These are phyloP conservation scores for Amorphotheca resinae DNA, from an alignment of 495 filamentous ascomycete species.

Conservation along the genomic window DNA sequence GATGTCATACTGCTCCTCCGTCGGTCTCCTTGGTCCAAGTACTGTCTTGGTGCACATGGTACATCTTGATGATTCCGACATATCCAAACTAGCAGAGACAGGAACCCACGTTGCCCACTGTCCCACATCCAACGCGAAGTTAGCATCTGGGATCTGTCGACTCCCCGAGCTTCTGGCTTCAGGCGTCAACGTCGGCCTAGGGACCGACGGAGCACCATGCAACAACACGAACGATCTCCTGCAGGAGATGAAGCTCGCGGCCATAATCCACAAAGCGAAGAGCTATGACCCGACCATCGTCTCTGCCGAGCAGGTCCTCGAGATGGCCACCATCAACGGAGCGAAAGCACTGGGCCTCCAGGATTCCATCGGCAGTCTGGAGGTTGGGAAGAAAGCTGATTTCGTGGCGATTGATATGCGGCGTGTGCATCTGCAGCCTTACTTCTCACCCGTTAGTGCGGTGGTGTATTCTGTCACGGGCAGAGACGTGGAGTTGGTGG, in stretches of 20 bases:
- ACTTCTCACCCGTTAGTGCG: constrained; percentile 31
- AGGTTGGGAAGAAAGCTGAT: constrained; percentile 42
- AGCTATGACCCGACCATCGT: constrained; percentile 33
- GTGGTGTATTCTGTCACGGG: constrained; percentile 37
- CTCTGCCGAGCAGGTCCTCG: constrained; percentile 35
- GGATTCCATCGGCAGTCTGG: constrained; percentile 35
- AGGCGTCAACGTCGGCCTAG: constrained; percentile 32
- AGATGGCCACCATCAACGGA: constrained; percentile 38
- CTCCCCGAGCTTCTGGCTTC: constrained; percentile 27
- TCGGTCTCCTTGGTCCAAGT: constrained; percentile 27
- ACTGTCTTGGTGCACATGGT: constrained; percentile 36
- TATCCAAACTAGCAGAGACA: constrained; percentile 26
- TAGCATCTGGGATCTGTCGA: constrained; percentile 36
- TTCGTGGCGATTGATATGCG: constrained; percentile 30
- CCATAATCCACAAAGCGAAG: constrained; percentile 37
- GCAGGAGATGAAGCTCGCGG: constrained; percentile 40
- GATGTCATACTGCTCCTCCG: constrained; percentile 31
- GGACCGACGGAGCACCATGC: constrained; percentile 39
- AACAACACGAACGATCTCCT: constrained; percentile 38
- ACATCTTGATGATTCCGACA: constrained; percentile 34
- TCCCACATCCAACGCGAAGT: constrained; percentile 38
- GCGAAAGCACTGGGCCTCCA: constrained; percentile 35
- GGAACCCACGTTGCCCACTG: constrained; percentile 36
- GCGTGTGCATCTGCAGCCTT: constrained; percentile 29
- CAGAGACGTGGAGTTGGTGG: constrained; percentile 34